phyloP scores from a whole-genome alignment of 345 rosid genomes.

The Salix exigua region DNA sequence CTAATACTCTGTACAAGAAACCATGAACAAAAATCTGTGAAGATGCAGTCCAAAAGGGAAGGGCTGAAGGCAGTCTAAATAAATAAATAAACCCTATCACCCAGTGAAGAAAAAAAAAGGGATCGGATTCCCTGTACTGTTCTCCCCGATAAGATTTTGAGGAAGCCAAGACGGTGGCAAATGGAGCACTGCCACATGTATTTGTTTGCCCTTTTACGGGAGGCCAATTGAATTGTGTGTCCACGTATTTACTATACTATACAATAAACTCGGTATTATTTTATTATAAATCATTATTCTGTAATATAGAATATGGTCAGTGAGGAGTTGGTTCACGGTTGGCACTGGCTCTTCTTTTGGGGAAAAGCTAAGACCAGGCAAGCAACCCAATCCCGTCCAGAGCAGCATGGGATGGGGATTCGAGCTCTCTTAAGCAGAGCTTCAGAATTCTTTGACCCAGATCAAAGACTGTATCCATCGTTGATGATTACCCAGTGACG shows the following conservation, averaged over 20 bases:
- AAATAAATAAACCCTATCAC: not conserved
- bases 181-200: conserved; percentile 33
- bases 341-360: conserved; percentile 32
- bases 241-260: no score
- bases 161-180: conserved; percentile 26
- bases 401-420: conserved; percentile 42
- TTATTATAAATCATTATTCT: not conserved
- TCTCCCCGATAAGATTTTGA: conserved; percentile 20
- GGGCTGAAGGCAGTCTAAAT: conserved; percentile 19
- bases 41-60: conserved; percentile 27
- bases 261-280: not conserved
- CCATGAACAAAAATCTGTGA: conserved; percentile 21
- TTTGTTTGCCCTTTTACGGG: conserved; percentile 13
- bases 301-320: not conserved
- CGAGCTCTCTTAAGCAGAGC: conserved; percentile 29
- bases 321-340: conserved; percentile 27
- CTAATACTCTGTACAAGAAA: conserved; percentile 22
- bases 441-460: conserved; percentile 27
- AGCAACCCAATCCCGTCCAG: conserved; percentile 27
- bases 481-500: conserved; percentile 21
- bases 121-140: conserved; percentile 26
- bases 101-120: conserved; percentile 7
- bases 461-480: conserved; percentile 20
- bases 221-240: conserved; percentile 12
- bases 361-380: conserved; percentile 30